These are phyloP conservation scores for Harringtonia aguacate DNA, from an alignment of 2,329 filamentous ascomycete species.

Conservation along the genomic window DNA sequence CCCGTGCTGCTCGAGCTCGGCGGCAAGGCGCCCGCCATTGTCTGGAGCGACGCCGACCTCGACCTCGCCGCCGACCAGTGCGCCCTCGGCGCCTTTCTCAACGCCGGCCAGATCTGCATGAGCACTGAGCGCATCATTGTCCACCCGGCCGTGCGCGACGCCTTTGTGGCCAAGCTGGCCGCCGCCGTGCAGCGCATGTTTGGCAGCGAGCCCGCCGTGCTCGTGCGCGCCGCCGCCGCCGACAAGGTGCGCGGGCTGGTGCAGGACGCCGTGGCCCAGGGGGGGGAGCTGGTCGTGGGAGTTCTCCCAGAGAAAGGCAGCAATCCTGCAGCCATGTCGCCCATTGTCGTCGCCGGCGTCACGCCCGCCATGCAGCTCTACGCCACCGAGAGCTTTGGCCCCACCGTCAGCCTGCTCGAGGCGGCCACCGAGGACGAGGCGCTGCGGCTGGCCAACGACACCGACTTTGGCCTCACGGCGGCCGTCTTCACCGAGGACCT, in stretches of 20 bases:
- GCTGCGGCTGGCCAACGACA: constrained; percentile 65
- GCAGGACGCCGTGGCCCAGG: constrained; percentile 56
- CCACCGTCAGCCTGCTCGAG: constrained; percentile 56
- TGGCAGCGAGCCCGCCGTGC: constrained; percentile 38
- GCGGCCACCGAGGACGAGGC: constrained; percentile 62
- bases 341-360: constrained; percentile 49
- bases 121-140: constrained; percentile 63
- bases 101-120: constrained; percentile 81
- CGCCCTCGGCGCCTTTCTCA: constrained; percentile 59
- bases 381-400: constrained; percentile 66
- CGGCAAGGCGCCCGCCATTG: constrained; percentile 70
- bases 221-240: constrained; percentile 21
- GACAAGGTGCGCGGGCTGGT: constrained; percentile 57
- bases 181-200: constrained; percentile 21
- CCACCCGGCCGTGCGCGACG: constrained; percentile 32
- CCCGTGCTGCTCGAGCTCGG: constrained; percentile 42
- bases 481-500: constrained; percentile 66
- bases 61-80: constrained; percentile 58
- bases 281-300: constrained; percentile 41
- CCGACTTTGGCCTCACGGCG: constrained; percentile 63
- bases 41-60: constrained; percentile 71
- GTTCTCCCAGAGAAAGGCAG: constrained; percentile 21
- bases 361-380: constrained; percentile 65
- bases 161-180: constrained; percentile 34
- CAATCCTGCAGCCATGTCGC: constrained; percentile 33